Evolutionary conservation across 139 green algal species (phyloP).

Genomic region (Chlamydomonas eustigma): DNA sequence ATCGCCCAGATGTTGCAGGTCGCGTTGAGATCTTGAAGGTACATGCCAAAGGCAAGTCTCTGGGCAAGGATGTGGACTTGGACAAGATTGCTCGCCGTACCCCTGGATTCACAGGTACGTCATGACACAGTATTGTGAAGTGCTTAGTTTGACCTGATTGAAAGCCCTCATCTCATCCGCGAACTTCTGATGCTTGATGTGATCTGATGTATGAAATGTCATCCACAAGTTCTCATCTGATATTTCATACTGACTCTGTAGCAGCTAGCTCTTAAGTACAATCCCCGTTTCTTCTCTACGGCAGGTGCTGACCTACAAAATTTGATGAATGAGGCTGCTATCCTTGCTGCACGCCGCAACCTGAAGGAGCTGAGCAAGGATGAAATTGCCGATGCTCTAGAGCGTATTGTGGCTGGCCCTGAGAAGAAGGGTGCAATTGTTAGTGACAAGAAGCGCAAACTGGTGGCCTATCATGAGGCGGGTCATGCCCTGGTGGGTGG

Average conservation of each 20-base stretch:
- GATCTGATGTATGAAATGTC: too few relatives aligned
- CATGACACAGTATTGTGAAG: too few relatives aligned
- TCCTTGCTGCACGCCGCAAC: slow-evolving; percentile 89
- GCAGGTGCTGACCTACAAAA: slow-evolving; percentile 96
- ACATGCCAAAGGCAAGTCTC: slow-evolving; percentile 92
- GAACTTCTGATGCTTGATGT: neutral
- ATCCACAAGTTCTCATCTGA: neutral
- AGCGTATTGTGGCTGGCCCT: slow-evolving; percentile 97
- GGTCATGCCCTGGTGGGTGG: slow-evolving; percentile 79
- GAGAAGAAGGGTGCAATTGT: slow-evolving; percentile 98
- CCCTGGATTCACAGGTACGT: slow-evolving; percentile 83
- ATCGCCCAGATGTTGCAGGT: slow-evolving; percentile 86
- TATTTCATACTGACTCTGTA: neutral
- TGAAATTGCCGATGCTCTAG: slow-evolving; percentile 97
- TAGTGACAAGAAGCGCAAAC: slow-evolving; percentile 89
- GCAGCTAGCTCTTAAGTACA: too few relatives aligned
- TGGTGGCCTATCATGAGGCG: slow-evolving; percentile 98
- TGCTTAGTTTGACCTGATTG: neutral
- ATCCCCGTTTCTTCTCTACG: too few relatives aligned
- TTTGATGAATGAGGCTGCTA: slow-evolving; percentile 99
- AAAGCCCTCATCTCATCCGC: neutral
- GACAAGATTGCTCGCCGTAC: slow-evolving; percentile 92
- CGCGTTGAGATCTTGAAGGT: slow-evolving; percentile 91
- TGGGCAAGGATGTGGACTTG: slow-evolving; percentile 92
- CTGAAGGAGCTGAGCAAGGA: slow-evolving; percentile 99